phyloP scores from a whole-genome alignment of 768 basidiomycete genomes.

The Kwoniella sp. region DNA sequence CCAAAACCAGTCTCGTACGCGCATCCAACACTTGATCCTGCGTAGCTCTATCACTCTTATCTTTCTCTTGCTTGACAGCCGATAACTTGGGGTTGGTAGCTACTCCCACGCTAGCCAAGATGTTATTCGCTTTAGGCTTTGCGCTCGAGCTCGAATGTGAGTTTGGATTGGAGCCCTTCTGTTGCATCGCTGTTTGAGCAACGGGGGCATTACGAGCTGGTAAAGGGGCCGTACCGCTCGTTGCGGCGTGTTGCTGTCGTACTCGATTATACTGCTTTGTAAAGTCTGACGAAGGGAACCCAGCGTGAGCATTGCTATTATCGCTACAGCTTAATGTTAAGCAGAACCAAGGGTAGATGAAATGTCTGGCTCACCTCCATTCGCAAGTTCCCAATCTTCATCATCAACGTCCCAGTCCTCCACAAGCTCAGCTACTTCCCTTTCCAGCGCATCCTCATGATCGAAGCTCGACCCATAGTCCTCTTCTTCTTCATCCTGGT shows the following conservation, averaged over 20 bases:
- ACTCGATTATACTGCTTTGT: conserved; percentile 98
- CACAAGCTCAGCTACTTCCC: conserved; percentile 33
- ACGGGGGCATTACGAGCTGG: conserved; percentile 14
- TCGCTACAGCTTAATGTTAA: not conserved
- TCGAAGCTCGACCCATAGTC: not conserved
- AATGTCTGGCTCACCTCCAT: conserved; percentile 50
- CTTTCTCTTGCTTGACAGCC: conserved; percentile 85
- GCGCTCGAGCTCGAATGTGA: conserved; percentile 55
- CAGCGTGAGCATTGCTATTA: not conserved
- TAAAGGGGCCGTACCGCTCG: conserved; percentile 25
- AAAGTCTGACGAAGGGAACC: conserved; percentile 67
- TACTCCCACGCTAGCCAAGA: conserved; percentile 63
- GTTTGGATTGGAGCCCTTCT: conserved; percentile 57
- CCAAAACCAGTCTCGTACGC: conserved; percentile 87
- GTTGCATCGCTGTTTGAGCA: not conserved
- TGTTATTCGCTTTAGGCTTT: conserved; percentile 3
- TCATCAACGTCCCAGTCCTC: conserved; percentile 51
- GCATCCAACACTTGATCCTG: conserved; percentile 96
- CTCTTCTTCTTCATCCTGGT: not conserved
- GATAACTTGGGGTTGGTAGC: conserved; percentile 81
- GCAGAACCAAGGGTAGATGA: too few species aligned
- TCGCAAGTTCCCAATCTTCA: conserved; percentile 56
- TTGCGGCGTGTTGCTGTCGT: conserved; percentile 77
- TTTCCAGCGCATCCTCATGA: conserved; percentile 6
- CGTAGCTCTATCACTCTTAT: conserved; percentile 95